Base-by-base conservation (phyloP, 2,329 filamentous ascomycete genomes). In the Xylaria arbuscula region DNA sequence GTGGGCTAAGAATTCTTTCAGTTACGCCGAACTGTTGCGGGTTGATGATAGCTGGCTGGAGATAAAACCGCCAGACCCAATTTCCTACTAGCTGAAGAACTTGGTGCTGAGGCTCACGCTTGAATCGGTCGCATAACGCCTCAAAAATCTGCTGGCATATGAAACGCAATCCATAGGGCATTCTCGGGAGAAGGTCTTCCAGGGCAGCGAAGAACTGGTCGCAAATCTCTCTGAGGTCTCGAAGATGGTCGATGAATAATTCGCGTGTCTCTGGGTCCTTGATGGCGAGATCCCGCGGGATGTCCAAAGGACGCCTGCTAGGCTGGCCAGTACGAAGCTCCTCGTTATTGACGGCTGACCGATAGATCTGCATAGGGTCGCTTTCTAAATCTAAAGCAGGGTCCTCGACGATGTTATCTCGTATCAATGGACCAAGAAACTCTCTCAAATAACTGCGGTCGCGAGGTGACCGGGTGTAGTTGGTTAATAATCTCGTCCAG, bases 331-430 rank as follows among this genome's bases (percentile, higher is more conserved):
- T 99, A 19, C 93, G 90, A 28, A 99, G 88, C 81, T 99, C 96
- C 80, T 98, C 95, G 75, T 99, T 97, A 82, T 97, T 98, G 82
- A 99, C 97, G 15, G 93, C 91, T 5, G 94, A 96, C 50, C 93
- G 89, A 81, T 99, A 98, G 66, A 99, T 99, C 75, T 98, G 95
- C 84, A 98, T 91, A 0, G 96, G 96, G 77, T 99, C 96, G 78
- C 95, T 98, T 81, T 99, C 96, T 32, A 99, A 85, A 78, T 99
- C 95, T 40, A 99, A 85, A 5, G 91, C 91, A 13, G 94, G 90
- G 73, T 98, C 96, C 63, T 97, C 96, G 63, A 98, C 90, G 75
- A 99, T 94, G 77, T 96, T 95, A 77, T 97, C 93, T 70, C 92
- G 92, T 73, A 99, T 92, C 56, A 99, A 81, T 1, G 93, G 90